A percentile compares a stretch with the other conserved stretches of the same genome.
Evolutionary conservation across 208 protist species (phyloP).

Genomic region (Leishmania lainsoni): DNA sequence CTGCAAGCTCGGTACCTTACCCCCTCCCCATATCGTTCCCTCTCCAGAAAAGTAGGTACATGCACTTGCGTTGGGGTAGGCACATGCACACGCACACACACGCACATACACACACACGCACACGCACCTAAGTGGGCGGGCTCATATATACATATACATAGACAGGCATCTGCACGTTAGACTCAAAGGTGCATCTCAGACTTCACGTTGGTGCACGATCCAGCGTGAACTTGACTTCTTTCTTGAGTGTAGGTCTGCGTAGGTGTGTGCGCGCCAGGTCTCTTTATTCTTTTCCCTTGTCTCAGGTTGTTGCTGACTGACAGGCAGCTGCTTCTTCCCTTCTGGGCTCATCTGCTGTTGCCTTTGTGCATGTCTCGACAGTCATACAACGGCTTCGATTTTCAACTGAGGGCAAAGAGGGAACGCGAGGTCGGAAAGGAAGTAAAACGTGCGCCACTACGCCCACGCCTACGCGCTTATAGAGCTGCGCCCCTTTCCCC

Average conservation of each 20-base stretch:
- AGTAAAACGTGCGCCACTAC: not conserved
- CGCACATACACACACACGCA: not conserved
- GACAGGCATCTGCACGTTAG: constrained; percentile 2
- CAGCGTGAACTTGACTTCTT: not conserved
- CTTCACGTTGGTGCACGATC: not conserved
- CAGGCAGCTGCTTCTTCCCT: not conserved
- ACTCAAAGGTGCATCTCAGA: constrained; percentile 1
- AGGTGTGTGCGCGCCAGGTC: not conserved
- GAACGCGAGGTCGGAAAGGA: not conserved
- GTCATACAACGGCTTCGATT: not conserved
- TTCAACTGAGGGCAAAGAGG: not conserved
- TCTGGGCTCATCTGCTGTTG: not conserved
- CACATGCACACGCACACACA: not conserved
- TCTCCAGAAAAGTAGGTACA: not conserved
- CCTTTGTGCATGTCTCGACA: not conserved
- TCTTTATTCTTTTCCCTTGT: not conserved
- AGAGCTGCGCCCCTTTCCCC: not conserved
- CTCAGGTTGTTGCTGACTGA: not conserved
- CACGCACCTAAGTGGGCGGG: not conserved
- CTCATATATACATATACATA: not conserved
- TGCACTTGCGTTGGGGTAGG: not conserved
- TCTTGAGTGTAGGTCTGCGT: not conserved
- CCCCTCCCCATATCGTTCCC: not conserved
- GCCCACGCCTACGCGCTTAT: not conserved
- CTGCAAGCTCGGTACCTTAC: not conserved